These are phyloP conservation scores for Chimonanthus salicifolius DNA, from an alignment of 164 flowering plant species.

Conservation along the genomic window DNA sequence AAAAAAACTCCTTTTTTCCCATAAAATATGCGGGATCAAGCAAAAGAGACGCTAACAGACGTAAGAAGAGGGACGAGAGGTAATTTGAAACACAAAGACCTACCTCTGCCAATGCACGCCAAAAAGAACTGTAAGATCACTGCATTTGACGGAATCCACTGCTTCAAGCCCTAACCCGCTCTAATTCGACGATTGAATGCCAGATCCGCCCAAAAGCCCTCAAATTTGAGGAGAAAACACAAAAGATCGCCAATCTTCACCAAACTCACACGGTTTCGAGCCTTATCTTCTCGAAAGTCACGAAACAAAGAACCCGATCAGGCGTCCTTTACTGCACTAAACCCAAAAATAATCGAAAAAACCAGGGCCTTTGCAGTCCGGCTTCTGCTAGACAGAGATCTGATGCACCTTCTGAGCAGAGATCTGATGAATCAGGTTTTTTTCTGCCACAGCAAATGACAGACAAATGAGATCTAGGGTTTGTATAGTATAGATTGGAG, in stretches of 20 bases:
- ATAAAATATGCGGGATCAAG: neutral
- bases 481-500: neutral
- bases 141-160: neutral
- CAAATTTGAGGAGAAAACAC: neutral
- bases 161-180: neutral
- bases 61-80: neutral
- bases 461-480: constrained; percentile 5
- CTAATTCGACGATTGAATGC: neutral
- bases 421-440: neutral
- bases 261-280: neutral
- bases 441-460: neutral
- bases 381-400: constrained; percentile 9
- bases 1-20: neutral
- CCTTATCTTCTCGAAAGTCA: constrained; percentile 10
- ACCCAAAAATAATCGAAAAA: constrained; percentile 26
- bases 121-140: neutral
- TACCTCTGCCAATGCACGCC: neutral
- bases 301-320: neutral
- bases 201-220: neutral
- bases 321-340: constrained; percentile 30
- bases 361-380: constrained; percentile 5
- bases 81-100: neutral
- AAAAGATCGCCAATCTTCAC: neutral
- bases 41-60: neutral
- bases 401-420: neutral